Evolutionary conservation across 805 yeast species (phyloP), one percentile per base, ranked within the genome.

Genomic region (Saturnispora silvae): DNA sequence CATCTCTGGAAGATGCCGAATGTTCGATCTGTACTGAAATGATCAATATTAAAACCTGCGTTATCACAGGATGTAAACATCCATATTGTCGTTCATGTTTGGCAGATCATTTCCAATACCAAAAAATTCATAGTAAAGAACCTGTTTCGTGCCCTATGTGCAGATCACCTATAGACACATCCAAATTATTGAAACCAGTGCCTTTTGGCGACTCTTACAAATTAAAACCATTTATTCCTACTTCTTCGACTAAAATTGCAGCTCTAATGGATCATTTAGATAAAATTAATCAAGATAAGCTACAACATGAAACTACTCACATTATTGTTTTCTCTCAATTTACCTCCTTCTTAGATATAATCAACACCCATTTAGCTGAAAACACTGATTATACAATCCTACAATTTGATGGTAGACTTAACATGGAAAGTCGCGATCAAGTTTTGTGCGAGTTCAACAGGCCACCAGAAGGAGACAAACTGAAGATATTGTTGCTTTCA

Each of bases 251-350:
- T 1, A 86, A 86, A 53, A 64, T 83, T 11, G 72, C 73, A 45
- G 85, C 94, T 0, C 61, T 86, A 19, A 41, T 82, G 4, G 57
- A 64, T 4, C 85, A 81, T 49, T 56, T 85, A 14, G 61, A 70
- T 26, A 59, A 57, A 20, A n/a, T n/a, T n/a, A n/a, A 57, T 81
- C 13, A 68, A 66, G 39, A 72, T 68, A 19, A 72, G 71, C 13
- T 64, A 71, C 7, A 72, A 79, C 0, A 75, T 75, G 13, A n/a
- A n/a, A n/a, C n/a, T n/a, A 83, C 77, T 40, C 85, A 81, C 49
- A 74, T 81, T 3, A 86, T 89, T 34, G 87, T 89, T 0, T 89
- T 89, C 51, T 85, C 96, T 2, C 96, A 89, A 48, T 87, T 87
- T 49, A 81, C 95, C 0, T 69, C 83, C 0, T 89, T 75, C 50